Percentiles rank a stretch among this genome's conserved stretches.
Conservation (phyloP, 768 basidiomycete species). For the Boletus fagicola region DNA sequence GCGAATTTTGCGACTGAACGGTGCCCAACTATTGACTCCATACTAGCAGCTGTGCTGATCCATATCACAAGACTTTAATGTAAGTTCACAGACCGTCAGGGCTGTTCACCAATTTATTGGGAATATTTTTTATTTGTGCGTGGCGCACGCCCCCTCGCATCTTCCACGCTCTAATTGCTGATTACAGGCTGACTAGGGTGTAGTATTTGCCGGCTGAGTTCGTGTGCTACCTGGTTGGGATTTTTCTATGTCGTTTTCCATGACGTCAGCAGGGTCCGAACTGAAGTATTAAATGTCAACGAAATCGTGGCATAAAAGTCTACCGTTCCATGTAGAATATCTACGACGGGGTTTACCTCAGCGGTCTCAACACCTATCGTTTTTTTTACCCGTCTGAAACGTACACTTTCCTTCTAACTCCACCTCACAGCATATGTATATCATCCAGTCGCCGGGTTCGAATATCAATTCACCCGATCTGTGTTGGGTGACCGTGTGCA, state of each 20-base stretch:
- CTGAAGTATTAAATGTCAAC: not conserved
- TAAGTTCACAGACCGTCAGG: not conserved
- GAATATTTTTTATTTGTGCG: not conserved
- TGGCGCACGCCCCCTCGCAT: not conserved
- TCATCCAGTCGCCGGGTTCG: not conserved
- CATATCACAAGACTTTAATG: not conserved
- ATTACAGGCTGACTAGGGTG: not conserved
- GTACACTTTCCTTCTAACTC: too few species aligned
- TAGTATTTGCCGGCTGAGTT: not conserved
- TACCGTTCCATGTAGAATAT: not conserved
- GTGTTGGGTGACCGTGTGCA: not conserved
- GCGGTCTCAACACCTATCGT: not conserved
- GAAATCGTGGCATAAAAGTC: not conserved
- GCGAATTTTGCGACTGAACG: not conserved
- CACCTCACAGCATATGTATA: not conserved
- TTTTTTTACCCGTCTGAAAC: not conserved
- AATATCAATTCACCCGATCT: not conserved
- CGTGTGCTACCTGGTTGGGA: not conserved
- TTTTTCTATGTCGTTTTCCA: not conserved
- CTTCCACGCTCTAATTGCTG: not conserved
- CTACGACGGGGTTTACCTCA: not conserved
- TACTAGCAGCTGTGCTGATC: not conserved
- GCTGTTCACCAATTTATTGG: not conserved
- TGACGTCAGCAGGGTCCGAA: not conserved
- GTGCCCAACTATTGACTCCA: not conserved